phyloP scores from a whole-genome alignment of 768 basidiomycete genomes.

The Hydnomerulius pinastri region DNA sequence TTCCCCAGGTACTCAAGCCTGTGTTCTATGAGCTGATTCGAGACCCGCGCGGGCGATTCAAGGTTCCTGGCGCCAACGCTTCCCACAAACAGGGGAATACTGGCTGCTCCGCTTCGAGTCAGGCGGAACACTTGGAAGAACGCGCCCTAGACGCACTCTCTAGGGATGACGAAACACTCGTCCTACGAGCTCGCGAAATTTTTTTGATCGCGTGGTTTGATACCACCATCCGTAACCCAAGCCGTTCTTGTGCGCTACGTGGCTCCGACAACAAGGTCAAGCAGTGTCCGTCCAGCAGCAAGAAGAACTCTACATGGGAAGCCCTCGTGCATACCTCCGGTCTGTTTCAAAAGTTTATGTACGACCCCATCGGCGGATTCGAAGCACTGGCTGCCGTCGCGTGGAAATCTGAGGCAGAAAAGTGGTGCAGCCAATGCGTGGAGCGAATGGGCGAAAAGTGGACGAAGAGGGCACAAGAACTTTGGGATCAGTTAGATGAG shows the following conservation, averaged over 20 bases:
- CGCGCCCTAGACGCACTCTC: neutral
- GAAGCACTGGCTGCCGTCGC: conserved; percentile 28
- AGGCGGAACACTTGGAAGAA: neutral
- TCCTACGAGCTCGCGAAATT: neutral
- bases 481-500: neutral
- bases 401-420: conserved; percentile 19
- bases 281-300: neutral
- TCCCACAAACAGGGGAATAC: neutral
- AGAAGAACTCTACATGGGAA: neutral
- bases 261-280: neutral
- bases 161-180: neutral
- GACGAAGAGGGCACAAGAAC: conserved; percentile 8
- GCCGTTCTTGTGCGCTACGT: neutral
- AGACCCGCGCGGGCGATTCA: neutral
- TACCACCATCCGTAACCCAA: neutral
- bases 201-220: neutral
- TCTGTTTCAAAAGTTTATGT: conserved; percentile 29
- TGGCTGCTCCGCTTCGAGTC: neutral
- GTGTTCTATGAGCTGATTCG: conserved; percentile 42
- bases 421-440: conserved; percentile 37
- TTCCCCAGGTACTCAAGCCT: conserved; percentile 33
- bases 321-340: conserved; percentile 16
- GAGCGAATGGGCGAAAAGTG: conserved; percentile 27
- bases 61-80: neutral
- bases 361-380: conserved; percentile 38